Conservation (phyloP, 164 flowering plant genomes). For the Protea cynaroides region DNA sequence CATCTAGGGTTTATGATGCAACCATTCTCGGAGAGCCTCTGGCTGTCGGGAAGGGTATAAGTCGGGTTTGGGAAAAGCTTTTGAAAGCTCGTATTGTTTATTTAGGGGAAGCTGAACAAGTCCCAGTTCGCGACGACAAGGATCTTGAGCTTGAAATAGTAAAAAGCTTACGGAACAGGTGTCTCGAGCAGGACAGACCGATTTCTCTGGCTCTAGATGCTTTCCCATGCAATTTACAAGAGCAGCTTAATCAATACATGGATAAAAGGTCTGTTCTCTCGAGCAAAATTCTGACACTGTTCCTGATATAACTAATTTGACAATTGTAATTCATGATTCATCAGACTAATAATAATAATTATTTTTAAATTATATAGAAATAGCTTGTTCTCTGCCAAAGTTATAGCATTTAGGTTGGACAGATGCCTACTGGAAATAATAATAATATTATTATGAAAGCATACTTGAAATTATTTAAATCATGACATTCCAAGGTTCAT, state of each 20-base stretch:
- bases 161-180: slow-evolving; percentile 52
- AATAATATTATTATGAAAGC: too few relatives aligned
- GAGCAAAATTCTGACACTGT: neutral
- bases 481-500: too few relatives aligned
- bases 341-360: too few relatives aligned
- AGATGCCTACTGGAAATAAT: too few relatives aligned
- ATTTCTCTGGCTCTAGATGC: slow-evolving; percentile 80
- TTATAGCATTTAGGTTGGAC: too few relatives aligned
- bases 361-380: neutral
- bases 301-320: neutral
- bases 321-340: neutral
- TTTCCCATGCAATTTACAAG: slow-evolving; percentile 71
- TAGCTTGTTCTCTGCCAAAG: neutral
- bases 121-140: slow-evolving; percentile 75
- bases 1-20: slow-evolving; percentile 87
- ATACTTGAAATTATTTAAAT: too few relatives aligned
- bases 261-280: slow-evolving; percentile 47
- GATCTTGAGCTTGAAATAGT: slow-evolving; percentile 87
- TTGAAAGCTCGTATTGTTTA: slow-evolving; percentile 76
- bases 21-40: slow-evolving; percentile 88
- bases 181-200: slow-evolving; percentile 50
- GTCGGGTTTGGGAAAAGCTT: slow-evolving; percentile 92
- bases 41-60: slow-evolving; percentile 85
- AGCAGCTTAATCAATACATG: slow-evolving; percentile 62
- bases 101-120: slow-evolving; percentile 96